Evolutionary conservation across 306 rosid genomes (phyloP).

Genomic region (Vicia sativa): DNA sequence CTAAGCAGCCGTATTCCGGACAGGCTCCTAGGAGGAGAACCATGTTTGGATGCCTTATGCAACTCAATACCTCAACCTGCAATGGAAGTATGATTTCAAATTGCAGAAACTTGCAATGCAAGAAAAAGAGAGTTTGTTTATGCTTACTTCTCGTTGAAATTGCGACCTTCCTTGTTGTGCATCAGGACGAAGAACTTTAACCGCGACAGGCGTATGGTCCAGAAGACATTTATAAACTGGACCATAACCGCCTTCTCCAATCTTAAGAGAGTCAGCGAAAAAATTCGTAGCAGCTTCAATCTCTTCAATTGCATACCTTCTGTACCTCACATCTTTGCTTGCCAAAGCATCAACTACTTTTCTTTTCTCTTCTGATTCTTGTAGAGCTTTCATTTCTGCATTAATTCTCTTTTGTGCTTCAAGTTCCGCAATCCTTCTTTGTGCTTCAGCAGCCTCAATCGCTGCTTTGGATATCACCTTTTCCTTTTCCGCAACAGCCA

Average conservation of each 20-base stretch:
- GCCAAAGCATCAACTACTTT: constrained; percentile 63
- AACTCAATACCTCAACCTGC: constrained; percentile 51
- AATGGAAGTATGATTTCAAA: constrained; percentile 16
- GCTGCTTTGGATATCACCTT: constrained; percentile 87
- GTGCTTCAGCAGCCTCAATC: constrained; percentile 87
- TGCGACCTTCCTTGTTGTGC: constrained; percentile 96
- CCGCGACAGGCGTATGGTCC: constrained; percentile 88
- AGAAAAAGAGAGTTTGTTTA: background rate
- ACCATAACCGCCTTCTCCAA: constrained; percentile 99
- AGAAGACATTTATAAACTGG: constrained; percentile 79
- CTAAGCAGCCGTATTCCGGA: constrained; percentile 56
- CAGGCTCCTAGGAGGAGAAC: constrained; percentile 56
- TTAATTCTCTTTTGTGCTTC: constrained; percentile 83
- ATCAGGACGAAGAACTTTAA: constrained; percentile 97
- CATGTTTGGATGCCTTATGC: constrained; percentile 58
- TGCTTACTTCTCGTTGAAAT: constrained; percentile 81
- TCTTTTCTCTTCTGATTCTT: constrained; percentile 70
- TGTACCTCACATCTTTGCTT: constrained; percentile 54
- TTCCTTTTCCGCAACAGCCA: constrained; percentile 76
- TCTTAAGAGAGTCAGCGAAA: constrained; percentile 62
- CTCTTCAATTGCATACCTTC: constrained; percentile 79
- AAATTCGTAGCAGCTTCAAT: constrained; percentile 85
- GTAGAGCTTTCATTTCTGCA: constrained; percentile 75
- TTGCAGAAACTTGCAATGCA: background rate
- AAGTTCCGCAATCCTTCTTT: constrained; percentile 74